Conservation (phyloP, 2,329 filamentous ascomycete genomes). For the Cordyceps cicadae region DNA sequence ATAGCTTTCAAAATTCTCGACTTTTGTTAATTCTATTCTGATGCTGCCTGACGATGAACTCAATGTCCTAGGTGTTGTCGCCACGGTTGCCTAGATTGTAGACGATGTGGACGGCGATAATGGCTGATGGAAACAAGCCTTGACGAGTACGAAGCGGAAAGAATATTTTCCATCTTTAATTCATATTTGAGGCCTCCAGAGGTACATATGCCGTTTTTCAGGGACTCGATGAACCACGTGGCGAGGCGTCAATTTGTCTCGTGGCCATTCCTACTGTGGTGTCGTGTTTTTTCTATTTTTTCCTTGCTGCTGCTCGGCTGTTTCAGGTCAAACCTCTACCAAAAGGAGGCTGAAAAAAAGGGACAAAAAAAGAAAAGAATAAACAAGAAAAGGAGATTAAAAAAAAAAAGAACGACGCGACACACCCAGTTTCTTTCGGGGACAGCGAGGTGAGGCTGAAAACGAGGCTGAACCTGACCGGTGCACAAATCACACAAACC, state of each 20-base stretch:
- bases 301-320: background rate
- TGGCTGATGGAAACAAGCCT: no score
- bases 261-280: background rate
- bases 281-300: background rate
- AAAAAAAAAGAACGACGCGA: background rate
- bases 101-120: background rate
- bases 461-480: slow-evolving; percentile 2
- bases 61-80: background rate
- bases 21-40: background rate
- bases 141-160: background rate
- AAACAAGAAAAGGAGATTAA: background rate
- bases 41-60: background rate
- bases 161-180: background rate
- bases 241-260: background rate
- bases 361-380: no score
- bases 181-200: background rate
- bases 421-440: background rate
- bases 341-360: no score
- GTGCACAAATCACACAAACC: background rate
- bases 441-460: background rate
- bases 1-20: background rate
- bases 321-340: background rate
- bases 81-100: no score
- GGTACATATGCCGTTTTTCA: background rate
- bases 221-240: background rate